Conservation (phyloP, 768 basidiomycete genomes). For the Mycena albidolilacea region DNA sequence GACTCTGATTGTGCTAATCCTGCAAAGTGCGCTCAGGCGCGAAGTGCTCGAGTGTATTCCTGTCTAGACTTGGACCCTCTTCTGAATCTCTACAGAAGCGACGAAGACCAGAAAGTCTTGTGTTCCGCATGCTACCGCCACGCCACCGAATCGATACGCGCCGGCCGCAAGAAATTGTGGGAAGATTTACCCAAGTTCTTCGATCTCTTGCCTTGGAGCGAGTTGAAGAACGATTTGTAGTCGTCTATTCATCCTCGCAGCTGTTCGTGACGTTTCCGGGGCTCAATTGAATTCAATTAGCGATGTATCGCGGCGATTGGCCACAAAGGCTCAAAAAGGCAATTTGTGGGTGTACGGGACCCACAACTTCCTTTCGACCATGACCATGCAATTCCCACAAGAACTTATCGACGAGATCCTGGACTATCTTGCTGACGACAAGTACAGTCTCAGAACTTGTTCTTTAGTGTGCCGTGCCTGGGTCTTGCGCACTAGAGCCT, state of each 20-base stretch:
- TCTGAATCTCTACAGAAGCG: neutral
- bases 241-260: neutral
- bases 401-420: too few species aligned
- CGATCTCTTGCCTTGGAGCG: slow-evolving; percentile 14
- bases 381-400: too few species aligned
- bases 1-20: neutral
- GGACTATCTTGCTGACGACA: too few species aligned
- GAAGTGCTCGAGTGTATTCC: neutral
- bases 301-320: too few species aligned
- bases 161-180: slow-evolving; percentile 5
- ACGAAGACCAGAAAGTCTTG: neutral
- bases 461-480: too few species aligned
- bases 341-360: too few species aligned
- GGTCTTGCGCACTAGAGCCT: too few species aligned
- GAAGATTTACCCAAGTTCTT: slow-evolving; percentile 17
- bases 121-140: neutral
- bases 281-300: too few species aligned
- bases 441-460: too few species aligned
- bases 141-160: neutral
- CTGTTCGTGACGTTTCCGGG: neutral
- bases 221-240: slow-evolving; percentile 11
- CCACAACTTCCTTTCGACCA: too few species aligned
- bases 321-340: too few species aligned
- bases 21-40: neutral
- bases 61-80: neutral